phyloP scores from a whole-genome alignment of 257 asterid species.

The Ilex aquifolium region DNA sequence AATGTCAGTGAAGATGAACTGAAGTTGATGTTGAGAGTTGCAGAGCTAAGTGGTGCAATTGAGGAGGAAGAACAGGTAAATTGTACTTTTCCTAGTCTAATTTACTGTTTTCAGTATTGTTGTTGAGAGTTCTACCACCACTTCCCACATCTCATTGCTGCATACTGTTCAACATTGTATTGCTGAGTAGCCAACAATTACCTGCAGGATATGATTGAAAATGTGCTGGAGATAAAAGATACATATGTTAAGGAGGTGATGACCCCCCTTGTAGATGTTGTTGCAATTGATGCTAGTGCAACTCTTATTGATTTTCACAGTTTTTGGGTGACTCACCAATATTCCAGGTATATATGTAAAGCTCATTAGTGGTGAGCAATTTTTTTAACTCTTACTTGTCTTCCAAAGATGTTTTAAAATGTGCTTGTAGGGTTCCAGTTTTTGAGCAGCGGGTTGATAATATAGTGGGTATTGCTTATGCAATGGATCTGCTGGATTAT shows the following conservation, averaged over 20 bases:
- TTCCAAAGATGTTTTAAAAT: neutral
- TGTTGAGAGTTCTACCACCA: no score
- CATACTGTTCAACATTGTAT: no score
- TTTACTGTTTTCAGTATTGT: no score
- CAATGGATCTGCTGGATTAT: constrained; percentile 3
- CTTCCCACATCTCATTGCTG: no score
- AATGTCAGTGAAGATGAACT: no score
- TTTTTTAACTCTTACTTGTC: neutral
- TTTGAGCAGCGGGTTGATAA: constrained; percentile 1
- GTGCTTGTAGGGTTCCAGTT: neutral
- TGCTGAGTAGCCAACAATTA: neutral
- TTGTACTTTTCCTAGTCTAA: no score
- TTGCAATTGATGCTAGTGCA: constrained; percentile 2
- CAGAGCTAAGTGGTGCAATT: no score
- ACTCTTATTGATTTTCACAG: neutral
- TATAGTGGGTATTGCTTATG: constrained; percentile 2
- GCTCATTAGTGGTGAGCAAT: no score
- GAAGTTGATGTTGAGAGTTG: no score
- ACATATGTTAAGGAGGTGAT: constrained; percentile 3
- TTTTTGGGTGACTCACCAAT: constrained; percentile 1
- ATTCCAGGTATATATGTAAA: neutral
- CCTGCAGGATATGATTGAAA: constrained; percentile 4
- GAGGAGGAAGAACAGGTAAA: no score
- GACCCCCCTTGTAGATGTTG: constrained; percentile 1
- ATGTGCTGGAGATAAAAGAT: constrained; percentile 2